A percentile compares a stretch with the other conserved stretches of the same genome.
These are phyloP conservation scores for Fagopyrum esculentum DNA, from an alignment of 148 eudicot species.

Conservation along the genomic window DNA sequence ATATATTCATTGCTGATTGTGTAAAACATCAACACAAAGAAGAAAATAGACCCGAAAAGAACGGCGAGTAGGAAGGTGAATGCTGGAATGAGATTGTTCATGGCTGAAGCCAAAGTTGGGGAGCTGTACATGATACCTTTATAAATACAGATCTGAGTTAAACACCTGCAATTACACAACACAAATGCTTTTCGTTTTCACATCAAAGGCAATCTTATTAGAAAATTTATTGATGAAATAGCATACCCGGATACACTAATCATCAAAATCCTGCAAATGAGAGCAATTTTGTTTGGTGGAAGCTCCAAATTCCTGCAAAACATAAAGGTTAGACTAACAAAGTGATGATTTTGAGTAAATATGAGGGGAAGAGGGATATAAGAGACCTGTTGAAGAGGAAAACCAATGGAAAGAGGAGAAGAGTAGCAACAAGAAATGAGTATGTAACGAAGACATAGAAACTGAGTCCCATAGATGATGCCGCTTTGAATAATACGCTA, in stretches of 20 bases:
- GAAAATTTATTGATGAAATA: background rate
- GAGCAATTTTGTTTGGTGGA: slow-evolving; percentile 2
- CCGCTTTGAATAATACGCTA: background rate
- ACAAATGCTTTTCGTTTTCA: background rate
- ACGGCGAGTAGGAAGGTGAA: slow-evolving; percentile 10
- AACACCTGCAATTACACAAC: background rate
- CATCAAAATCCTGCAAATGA: background rate
- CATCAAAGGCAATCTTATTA: too few relatives aligned
- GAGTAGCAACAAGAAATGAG: slow-evolving; percentile 9
- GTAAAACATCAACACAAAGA: background rate
- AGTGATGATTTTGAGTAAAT: background rate
- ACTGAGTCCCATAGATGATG: slow-evolving; percentile 4
- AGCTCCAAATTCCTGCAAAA: slow-evolving; percentile 7
- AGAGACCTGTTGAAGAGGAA: slow-evolving; percentile 3
- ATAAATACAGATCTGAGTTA: background rate
- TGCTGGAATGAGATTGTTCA: background rate
- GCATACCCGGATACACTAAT: background rate
- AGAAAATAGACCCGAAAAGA: background rate
- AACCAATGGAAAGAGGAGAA: slow-evolving; percentile 3
- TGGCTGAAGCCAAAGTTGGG: slow-evolving; percentile 3
- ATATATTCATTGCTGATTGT: too few relatives aligned
- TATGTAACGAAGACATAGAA: slow-evolving; percentile 1
- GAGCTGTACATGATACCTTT: slow-evolving; percentile 2
- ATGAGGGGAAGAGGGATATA: background rate
- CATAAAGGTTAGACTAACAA: background rate